Percentiles rank a stretch among this genome's conserved stretches.
These are phyloP conservation scores for Aspergillus udagawae DNA, from an alignment of 2,329 filamentous ascomycete genomes.

Conservation along the genomic window DNA sequence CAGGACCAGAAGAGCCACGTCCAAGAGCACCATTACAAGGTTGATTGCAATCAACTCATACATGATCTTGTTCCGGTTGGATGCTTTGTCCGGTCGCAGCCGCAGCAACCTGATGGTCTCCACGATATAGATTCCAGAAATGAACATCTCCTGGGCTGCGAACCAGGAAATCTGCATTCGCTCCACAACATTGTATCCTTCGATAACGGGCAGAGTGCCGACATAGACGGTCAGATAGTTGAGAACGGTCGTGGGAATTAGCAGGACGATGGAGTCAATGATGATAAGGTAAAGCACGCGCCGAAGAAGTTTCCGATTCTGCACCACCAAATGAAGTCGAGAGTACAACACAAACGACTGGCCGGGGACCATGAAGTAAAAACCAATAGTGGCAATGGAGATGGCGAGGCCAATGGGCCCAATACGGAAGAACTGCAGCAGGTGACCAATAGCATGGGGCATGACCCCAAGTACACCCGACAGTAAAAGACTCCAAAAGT, in stretches of 20 bases:
- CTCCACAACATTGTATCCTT: conserved; percentile 44
- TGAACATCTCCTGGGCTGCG: conserved; percentile 42
- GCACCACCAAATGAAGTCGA: conserved; percentile 57
- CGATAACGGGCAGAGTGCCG: conserved; percentile 18
- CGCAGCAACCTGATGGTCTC: conserved; percentile 47
- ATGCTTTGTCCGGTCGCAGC: conserved; percentile 30
- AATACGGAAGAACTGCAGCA: conserved; percentile 36
- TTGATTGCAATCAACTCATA: conserved; percentile 49
- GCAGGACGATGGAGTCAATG: conserved; percentile 49
- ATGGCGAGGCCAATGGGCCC: conserved; percentile 33
- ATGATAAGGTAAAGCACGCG: conserved; percentile 56
- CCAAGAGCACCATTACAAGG: conserved; percentile 44
- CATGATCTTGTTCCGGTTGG: conserved; percentile 40
- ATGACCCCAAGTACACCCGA: conserved; percentile 34
- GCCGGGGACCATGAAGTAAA: conserved; percentile 58
- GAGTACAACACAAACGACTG: conserved; percentile 62
- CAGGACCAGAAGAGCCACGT: conserved; percentile 41
- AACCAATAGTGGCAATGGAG: conserved; percentile 48
- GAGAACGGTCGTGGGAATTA: conserved; percentile 52
- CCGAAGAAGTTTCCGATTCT: conserved; percentile 45
- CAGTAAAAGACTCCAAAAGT: conserved; percentile 40
- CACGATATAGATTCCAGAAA: conserved; percentile 51
- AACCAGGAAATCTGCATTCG: conserved; percentile 42
- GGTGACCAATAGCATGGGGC: conserved; percentile 36
- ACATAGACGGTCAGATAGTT: conserved; percentile 43